Evolutionary conservation across 768 basidiomycete species (phyloP), one percentile per base, ranked within the genome.

Genomic region (Mrakia hoshinonis): DNA sequence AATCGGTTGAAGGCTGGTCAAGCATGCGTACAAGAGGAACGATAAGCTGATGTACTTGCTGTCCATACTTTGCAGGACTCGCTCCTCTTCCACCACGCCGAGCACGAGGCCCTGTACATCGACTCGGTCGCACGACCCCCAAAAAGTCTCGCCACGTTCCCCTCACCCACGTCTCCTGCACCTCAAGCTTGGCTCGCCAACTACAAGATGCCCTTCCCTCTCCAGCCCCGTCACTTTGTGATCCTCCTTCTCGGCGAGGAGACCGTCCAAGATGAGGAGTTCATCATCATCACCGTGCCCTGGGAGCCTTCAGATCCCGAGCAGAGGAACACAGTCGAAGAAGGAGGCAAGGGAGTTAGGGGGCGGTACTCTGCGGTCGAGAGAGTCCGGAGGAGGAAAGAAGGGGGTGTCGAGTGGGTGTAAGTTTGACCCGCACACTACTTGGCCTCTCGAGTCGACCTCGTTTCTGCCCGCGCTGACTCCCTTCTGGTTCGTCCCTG

Each of bases 361-460:
- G 64, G 64, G 29, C 29, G 29, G 26, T 65, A 65, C 26, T 18
- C 12, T 29, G 13, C 46, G 22, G 47, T 65, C 26, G 64, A 65
- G 64, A 49, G 64, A 46, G 64, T 65, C 26, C 29, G 46, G 13
- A 65, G 31, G 24, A 22, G 22, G 13, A 18, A 48, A 15, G 46
- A 49, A 46, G 47, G 47, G 13, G 64, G 64, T 29, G 29, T 65
- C 4, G 64, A 65, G 18, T 65, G 64, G 64, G 24, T 46, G 64
- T 65, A 31, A 47, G 64, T 51, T 34, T 9, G 38, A 5, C 29
- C 3, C 18, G 11, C 10, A 29, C 47, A 47, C 24, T 31, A 24
- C 26, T 7, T 26, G 18, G 9, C 22, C 64, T 12, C 22, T 34
- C 15, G 46, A 65, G 2, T 6, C 2, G 4, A 48, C 12, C 39